Evolutionary conservation across 345 rosid genomes (phyloP).

Genomic region (Populus simonii): DNA sequence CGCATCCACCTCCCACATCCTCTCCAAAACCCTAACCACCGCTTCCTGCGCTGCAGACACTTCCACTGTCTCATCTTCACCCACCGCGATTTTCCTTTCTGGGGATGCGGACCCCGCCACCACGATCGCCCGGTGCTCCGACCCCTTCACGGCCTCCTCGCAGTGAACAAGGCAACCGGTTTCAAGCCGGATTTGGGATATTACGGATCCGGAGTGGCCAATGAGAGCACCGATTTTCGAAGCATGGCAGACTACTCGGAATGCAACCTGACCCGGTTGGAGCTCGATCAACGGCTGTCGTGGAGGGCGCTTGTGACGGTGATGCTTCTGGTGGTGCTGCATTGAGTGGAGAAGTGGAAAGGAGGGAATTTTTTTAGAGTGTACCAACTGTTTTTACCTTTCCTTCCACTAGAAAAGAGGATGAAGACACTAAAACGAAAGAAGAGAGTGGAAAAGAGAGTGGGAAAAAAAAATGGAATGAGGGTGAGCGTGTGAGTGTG

Average conservation of each 20-base stretch:
- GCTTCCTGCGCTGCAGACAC: constrained; percentile 56
- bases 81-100: constrained; percentile 7
- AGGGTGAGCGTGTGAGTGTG: no score
- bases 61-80: constrained; percentile 1
- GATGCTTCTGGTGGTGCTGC: no score
- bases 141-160: not conserved
- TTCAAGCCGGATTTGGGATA: constrained; percentile 21
- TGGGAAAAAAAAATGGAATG: no score
- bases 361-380: no score
- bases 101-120: constrained; percentile 11
- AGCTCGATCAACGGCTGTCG: not conserved
- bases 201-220: constrained; percentile 22
- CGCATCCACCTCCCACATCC: constrained; percentile 51
- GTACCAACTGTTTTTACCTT: no score
- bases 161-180: constrained; percentile 18
- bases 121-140: constrained; percentile 14
- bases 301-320: not conserved
- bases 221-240: constrained; percentile 18
- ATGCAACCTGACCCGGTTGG: constrained; percentile 19
- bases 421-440: no score
- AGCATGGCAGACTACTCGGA: constrained; percentile 21
- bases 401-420: no score
- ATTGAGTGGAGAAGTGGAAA: no score
- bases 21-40: constrained; percentile 57
- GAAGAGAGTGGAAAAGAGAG: no score